Percentiles rank a stretch among this genome's conserved stretches.
Evolutionary conservation across 1,284 basidiomycete species (phyloP).

Genomic region (Ceratobasidium sp.): DNA sequence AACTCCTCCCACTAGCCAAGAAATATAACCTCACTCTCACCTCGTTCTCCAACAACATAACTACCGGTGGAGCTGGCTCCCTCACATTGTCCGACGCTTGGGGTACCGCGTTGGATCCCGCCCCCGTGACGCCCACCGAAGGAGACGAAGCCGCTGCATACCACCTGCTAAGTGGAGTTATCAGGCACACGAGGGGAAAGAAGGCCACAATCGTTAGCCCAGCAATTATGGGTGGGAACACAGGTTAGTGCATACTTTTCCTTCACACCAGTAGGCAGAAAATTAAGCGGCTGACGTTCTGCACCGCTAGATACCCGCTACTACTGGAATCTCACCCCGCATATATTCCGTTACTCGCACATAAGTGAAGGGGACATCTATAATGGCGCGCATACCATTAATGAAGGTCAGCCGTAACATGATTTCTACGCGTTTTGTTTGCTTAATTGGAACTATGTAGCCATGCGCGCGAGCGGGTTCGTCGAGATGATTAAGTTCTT

Average conservation of each 20-base stretch:
- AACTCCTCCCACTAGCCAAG: slow-evolving; percentile 62
- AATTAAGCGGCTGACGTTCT: not conserved
- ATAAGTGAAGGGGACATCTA: slow-evolving; percentile 48
- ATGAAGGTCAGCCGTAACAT: slow-evolving; percentile 62
- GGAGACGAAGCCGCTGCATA: slow-evolving; percentile 60
- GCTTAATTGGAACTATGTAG: not conserved
- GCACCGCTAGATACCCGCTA: slow-evolving; percentile 62
- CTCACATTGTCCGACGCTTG: slow-evolving; percentile 61
- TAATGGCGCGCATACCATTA: slow-evolving; percentile 72
- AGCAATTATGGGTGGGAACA: slow-evolving; percentile 64
- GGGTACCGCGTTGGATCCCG: slow-evolving; percentile 65
- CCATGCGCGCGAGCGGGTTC: slow-evolving; percentile 52
- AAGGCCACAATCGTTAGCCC: slow-evolving; percentile 63
- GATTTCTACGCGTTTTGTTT: not conserved
- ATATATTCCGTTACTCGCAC: slow-evolving; percentile 69
- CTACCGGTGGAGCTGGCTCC: slow-evolving; percentile 52
- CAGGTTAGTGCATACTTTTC: slow-evolving; percentile 51
- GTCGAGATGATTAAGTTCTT: slow-evolving; percentile 56
- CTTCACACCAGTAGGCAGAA: not conserved
- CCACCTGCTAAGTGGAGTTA: slow-evolving; percentile 65
- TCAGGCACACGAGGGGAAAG: slow-evolving; percentile 56
- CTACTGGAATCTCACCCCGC: slow-evolving; percentile 65
- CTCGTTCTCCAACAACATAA: slow-evolving; percentile 62
- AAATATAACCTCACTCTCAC: slow-evolving; percentile 67
- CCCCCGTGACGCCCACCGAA: slow-evolving; percentile 66